Conservation (phyloP, 495 filamentous ascomycete species). For the Aspergillus steynii region DNA sequence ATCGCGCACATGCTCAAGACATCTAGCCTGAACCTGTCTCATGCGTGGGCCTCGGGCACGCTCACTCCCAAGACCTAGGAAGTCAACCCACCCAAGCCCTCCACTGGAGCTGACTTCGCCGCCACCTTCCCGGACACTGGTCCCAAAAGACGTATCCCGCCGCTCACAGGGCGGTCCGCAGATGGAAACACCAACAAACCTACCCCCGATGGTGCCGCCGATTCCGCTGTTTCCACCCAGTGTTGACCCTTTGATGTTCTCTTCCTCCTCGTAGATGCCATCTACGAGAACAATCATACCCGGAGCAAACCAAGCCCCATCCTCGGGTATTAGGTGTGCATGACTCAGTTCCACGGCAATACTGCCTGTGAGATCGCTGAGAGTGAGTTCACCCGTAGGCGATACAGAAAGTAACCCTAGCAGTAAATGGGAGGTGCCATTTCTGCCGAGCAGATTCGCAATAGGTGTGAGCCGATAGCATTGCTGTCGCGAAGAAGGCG, state of each 20-base stretch:
- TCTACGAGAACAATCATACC: slow-evolving; percentile 96
- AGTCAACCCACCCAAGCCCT: slow-evolving; percentile 96
- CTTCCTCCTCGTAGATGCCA: slow-evolving; percentile 92
- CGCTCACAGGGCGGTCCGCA: slow-evolving; percentile 89
- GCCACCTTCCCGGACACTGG: slow-evolving; percentile 52
- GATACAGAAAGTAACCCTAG: slow-evolving; percentile 79
- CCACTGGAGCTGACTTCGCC: slow-evolving; percentile 62
- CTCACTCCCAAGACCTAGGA: slow-evolving; percentile 87
- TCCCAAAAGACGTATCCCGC: slow-evolving; percentile 73
- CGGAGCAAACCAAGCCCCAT: slow-evolving; percentile 86
- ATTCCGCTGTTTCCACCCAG: slow-evolving; percentile 76
- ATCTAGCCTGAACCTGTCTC: slow-evolving; percentile 66
- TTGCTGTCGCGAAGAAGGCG: slow-evolving; percentile 43
- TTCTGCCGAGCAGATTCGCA: slow-evolving; percentile 88
- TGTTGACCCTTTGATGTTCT: slow-evolving; percentile 61
- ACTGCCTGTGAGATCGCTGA: slow-evolving; percentile 83
- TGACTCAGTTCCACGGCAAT: slow-evolving; percentile 82
- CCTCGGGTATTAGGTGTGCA: slow-evolving; percentile 76
- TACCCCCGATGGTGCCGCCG: slow-evolving; percentile 84
- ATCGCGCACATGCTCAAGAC: slow-evolving; percentile 27
- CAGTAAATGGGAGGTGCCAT: slow-evolving; percentile 80
- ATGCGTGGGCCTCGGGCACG: slow-evolving; percentile 80
- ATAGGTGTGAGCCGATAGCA: slow-evolving; percentile 90
- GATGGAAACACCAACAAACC: slow-evolving; percentile 84
- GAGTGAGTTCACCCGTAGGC: slow-evolving; percentile 77